Conservation (phyloP, 345 rosid species). For the Murraya paniculata region DNA sequence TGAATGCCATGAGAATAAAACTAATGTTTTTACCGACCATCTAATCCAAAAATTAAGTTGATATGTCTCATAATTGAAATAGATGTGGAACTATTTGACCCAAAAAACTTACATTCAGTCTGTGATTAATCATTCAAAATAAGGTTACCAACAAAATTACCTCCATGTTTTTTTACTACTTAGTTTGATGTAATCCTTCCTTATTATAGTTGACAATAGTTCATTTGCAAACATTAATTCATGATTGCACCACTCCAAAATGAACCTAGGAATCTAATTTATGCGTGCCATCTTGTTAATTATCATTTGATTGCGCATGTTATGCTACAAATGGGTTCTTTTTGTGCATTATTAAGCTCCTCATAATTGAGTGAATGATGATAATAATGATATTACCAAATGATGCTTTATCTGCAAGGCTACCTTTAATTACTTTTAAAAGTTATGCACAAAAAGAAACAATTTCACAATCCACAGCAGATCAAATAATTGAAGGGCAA, state of each 20-base stretch:
- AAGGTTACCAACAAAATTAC: neutral
- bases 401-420: conserved; percentile 15
- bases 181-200: neutral
- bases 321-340: neutral
- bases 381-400: conserved; percentile 2
- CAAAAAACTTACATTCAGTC: neutral
- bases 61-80: neutral
- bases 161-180: neutral
- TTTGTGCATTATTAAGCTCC: neutral
- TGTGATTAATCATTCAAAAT: too few species aligned
- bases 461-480: neutral
- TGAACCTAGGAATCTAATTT: neutral
- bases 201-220: neutral
- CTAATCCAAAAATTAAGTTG: too few species aligned
- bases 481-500: neutral
- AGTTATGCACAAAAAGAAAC: neutral
- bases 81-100: neutral
- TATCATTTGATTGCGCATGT: neutral
- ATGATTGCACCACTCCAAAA: neutral
- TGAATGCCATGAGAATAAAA: neutral
- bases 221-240: neutral
- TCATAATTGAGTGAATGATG: conserved; percentile 8
- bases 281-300: neutral
- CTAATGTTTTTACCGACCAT: neutral
- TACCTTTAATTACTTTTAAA: neutral